These are phyloP conservation scores for Suhomyces prunicola DNA, from an alignment of 805 yeast genomes.

Conservation along the genomic window DNA sequence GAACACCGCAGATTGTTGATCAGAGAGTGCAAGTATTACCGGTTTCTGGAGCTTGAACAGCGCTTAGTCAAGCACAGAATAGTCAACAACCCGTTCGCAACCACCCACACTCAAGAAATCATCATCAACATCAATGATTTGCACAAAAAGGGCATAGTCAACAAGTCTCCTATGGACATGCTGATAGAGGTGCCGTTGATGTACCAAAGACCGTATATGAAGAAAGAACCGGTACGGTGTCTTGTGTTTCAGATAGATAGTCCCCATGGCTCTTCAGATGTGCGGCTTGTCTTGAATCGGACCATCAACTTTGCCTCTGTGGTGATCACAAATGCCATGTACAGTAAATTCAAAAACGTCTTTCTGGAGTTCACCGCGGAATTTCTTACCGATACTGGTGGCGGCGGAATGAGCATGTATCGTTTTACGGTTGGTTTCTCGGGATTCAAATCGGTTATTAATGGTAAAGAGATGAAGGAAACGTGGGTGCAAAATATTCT, in stretches of 20 bases:
- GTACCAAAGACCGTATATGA: slow-evolving; percentile 34
- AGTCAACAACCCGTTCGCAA: slow-evolving; percentile 46
- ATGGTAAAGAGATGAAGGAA: slow-evolving; percentile 33
- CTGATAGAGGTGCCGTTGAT: slow-evolving; percentile 20
- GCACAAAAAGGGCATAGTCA: slow-evolving; percentile 32
- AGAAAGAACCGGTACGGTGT: slow-evolving; percentile 29
- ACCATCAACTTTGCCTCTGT: slow-evolving; percentile 20
- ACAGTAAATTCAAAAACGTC: slow-evolving; percentile 19
- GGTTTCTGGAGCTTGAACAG: slow-evolving; percentile 75
- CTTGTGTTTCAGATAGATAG: slow-evolving; percentile 32
- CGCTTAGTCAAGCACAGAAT: slow-evolving; percentile 53
- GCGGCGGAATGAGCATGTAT: slow-evolving; percentile 13
- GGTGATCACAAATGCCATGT: slow-evolving; percentile 23
- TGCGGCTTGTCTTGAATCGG: slow-evolving; percentile 32
- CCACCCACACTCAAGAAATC: slow-evolving; percentile 51
- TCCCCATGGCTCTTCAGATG: slow-evolving; percentile 19
- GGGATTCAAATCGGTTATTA: slow-evolving; percentile 28
- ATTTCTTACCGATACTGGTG: slow-evolving; percentile 14
- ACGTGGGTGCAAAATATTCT: slow-evolving; percentile 34
- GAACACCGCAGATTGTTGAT: slow-evolving; percentile 55
- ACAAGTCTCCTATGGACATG: slow-evolving; percentile 16
- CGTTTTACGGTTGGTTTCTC: slow-evolving; percentile 23
- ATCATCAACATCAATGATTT: slow-evolving; percentile 48
- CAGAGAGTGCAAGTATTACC: slow-evolving; percentile 72
- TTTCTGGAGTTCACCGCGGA: slow-evolving; percentile 21